These are phyloP conservation scores for Scopulariopsis brevicaulis DNA, from an alignment of 2,329 filamentous ascomycete species.

Conservation along the genomic window DNA sequence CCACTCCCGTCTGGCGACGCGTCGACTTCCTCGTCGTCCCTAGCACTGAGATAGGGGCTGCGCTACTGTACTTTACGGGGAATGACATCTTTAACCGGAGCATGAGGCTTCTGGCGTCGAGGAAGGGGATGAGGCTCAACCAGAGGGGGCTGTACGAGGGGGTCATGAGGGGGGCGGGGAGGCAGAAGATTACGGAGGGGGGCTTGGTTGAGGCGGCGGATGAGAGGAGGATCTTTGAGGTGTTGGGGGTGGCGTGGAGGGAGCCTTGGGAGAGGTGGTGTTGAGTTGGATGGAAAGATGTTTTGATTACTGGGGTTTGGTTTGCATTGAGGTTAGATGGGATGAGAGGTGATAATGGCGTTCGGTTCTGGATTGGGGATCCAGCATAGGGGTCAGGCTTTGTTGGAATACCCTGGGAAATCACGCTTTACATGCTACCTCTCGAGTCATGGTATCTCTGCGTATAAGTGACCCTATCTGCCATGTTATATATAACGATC, in stretches of 20 bases:
- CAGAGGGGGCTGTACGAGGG: constrained; percentile 69
- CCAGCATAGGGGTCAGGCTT: not conserved
- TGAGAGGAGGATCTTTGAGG: constrained; percentile 72
- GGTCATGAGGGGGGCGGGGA: constrained; percentile 46
- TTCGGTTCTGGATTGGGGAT: not conserved
- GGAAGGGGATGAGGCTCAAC: constrained; percentile 75
- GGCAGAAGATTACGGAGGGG: constrained; percentile 55
- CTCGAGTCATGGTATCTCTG: not conserved
- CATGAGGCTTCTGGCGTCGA: constrained; percentile 66
- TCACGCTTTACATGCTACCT: not conserved
- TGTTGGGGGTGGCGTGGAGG: constrained; percentile 75
- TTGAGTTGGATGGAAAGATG: constrained; percentile 23
- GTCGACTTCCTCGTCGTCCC: constrained; percentile 82
- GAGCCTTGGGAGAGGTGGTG: constrained; percentile 68
- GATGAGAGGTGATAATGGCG: not conserved
- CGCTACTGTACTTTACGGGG: constrained; percentile 89
- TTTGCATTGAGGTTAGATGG: constrained; percentile 10
- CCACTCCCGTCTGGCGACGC: constrained; percentile 53
- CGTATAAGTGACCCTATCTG: not conserved
- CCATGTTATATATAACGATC: not conserved
- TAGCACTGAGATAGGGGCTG: constrained; percentile 66
- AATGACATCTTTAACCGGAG: constrained; percentile 93
- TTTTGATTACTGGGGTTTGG: too few species aligned
- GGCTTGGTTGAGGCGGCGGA: constrained; percentile 60
- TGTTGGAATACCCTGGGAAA: not conserved